Evolutionary conservation across 768 basidiomycete species (phyloP).

Genomic region (Lactarius indigo): DNA sequence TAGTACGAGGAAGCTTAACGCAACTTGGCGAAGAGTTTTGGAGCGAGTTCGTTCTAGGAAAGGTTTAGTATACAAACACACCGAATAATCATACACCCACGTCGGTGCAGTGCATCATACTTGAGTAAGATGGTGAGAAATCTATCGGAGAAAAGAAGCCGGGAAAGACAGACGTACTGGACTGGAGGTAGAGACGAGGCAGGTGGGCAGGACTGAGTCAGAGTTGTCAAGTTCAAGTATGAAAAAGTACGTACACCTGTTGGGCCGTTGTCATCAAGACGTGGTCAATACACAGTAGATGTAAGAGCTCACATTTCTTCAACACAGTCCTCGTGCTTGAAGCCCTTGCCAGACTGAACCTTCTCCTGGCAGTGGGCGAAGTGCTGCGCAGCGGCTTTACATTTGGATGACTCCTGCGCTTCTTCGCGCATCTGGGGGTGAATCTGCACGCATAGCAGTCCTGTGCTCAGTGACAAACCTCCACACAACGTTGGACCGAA

Average conservation of each 20-base stretch:
- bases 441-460: constrained; percentile 38
- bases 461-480: neutral
- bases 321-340: constrained; percentile 88
- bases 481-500: constrained; percentile 24
- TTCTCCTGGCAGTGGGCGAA: constrained; percentile 91
- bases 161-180: constrained; percentile 53
- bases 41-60: constrained; percentile 53
- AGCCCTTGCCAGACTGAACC: constrained; percentile 76
- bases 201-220: neutral
- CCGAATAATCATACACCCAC: constrained; percentile 42
- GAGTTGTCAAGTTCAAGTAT: neutral
- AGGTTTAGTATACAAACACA: constrained; percentile 11
- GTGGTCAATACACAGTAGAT: neutral
- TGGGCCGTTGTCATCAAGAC: neutral
- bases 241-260: constrained; percentile 28
- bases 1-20: constrained; percentile 34
- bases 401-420: constrained; percentile 63
- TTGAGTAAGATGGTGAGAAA: constrained; percentile 31
- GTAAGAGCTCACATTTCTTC: constrained; percentile 75
- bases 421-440: constrained; percentile 73
- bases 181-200: constrained; percentile 36
- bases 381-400: constrained; percentile 68
- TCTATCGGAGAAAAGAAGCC: neutral
- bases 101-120: constrained; percentile 93
- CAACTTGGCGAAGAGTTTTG: constrained; percentile 81